Conservation (phyloP, 2,329 filamentous ascomycete genomes). For the Aspergillus sergii region DNA sequence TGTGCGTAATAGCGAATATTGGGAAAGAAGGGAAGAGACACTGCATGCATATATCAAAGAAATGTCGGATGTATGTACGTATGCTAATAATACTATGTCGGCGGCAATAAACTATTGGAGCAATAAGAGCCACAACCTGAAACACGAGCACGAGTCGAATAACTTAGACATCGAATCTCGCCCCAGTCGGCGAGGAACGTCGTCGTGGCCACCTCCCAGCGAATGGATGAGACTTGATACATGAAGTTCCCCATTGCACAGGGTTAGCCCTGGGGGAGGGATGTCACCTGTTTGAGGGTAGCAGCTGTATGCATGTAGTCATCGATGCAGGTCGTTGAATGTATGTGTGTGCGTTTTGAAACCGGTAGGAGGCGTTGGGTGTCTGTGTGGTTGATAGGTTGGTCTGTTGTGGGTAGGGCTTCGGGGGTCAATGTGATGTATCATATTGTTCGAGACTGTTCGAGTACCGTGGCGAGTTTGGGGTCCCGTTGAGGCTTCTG, state of each 20-base stretch:
- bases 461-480: neutral
- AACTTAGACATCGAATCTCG: neutral
- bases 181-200: neutral
- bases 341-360: constrained; percentile 2
- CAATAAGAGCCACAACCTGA: neutral
- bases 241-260: neutral
- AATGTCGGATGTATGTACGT: neutral
- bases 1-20: neutral
- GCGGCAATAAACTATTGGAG: neutral
- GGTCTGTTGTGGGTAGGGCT: neutral
- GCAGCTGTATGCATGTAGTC: neutral
- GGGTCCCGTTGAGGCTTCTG: neutral
- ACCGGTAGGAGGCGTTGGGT: neutral
- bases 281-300: neutral
- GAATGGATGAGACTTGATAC: neutral
- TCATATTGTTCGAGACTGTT: neutral
- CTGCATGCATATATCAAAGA: neutral
- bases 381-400: neutral
- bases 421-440: neutral
- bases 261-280: neutral
- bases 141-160: constrained; percentile 5
- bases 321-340: neutral
- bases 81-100: neutral
- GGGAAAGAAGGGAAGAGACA: neutral
- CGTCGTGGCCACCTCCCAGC: neutral